These are phyloP conservation scores for Ampelocalamus luodianensis DNA, from an alignment of 176 grass and related monocot genomes.

Conservation along the genomic window DNA sequence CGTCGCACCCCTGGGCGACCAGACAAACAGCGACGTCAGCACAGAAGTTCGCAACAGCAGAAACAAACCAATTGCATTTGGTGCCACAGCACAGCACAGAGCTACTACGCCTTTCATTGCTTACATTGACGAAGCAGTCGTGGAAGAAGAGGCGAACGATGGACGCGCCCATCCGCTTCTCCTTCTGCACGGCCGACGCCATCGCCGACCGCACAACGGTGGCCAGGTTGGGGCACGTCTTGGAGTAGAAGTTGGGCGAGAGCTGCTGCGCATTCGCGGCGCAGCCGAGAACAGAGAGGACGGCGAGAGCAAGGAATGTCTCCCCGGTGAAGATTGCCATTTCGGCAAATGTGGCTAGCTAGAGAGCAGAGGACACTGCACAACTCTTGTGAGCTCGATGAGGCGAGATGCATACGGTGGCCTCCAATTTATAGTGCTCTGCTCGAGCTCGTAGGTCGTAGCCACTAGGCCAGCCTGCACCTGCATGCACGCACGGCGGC, in stretches of 20 bases:
- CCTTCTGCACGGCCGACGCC: constrained; percentile 55
- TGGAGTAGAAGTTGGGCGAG: constrained; percentile 69
- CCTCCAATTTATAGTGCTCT: constrained; percentile 36
- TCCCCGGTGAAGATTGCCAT: constrained; percentile 43
- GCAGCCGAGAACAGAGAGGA: constrained; percentile 21
- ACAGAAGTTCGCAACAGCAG: not conserved
- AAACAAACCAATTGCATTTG: not conserved
- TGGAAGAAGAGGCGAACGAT: constrained; percentile 63
- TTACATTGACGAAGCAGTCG: constrained; percentile 86
- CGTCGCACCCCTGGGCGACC: constrained; percentile 67
- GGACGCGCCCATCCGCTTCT: constrained; percentile 11
- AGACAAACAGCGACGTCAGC: not conserved
- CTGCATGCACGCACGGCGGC: constrained; percentile 5
- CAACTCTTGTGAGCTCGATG: not conserved
- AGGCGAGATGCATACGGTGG: not conserved
- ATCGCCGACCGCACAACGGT: constrained; percentile 60
- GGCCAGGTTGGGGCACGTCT: constrained; percentile 58
- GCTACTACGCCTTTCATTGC: not conserved
- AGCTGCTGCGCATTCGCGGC: constrained; percentile 48
- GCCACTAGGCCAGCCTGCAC: no score
- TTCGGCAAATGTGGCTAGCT: not conserved
- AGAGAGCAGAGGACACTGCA: not conserved
- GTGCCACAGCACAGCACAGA: not conserved
- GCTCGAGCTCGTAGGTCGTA: not conserved
- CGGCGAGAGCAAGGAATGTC: constrained; percentile 30